These are phyloP conservation scores for Fusarium staphyleae DNA, from an alignment of 2,329 filamentous ascomycete species.

Conservation along the genomic window DNA sequence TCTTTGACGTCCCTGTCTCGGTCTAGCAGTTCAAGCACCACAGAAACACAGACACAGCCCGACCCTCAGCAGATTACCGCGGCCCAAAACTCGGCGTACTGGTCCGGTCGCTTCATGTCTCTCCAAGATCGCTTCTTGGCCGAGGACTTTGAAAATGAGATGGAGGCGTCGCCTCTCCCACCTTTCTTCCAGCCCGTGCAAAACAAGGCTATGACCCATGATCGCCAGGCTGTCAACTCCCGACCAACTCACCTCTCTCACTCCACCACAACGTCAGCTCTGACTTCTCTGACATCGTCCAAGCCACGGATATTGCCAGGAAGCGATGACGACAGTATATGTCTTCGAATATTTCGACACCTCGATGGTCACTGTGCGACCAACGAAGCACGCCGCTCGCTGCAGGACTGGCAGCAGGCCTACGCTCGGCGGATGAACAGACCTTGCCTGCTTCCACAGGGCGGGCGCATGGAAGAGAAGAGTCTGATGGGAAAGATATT, in stretches of 20 bases:
- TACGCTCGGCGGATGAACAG: conserved; percentile 54
- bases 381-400: conserved; percentile 54
- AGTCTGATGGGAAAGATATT: conserved; percentile 43
- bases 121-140: conserved; percentile 57
- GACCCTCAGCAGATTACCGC: conserved; percentile 47
- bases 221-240: conserved; percentile 23
- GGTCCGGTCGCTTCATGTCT: conserved; percentile 67
- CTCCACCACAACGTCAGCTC: conserved; percentile 45
- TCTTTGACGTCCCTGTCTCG: conserved; percentile 31
- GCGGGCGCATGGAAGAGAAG: conserved; percentile 44
- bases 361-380: conserved; percentile 58
- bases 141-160: conserved; percentile 38
- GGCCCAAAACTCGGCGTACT: conserved; percentile 61
- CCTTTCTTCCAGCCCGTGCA: neutral
- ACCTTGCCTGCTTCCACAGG: conserved; percentile 51
- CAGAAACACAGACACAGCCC: conserved; percentile 19
- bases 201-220: conserved; percentile 20
- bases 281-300: conserved; percentile 36
- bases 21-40: conserved; percentile 25
- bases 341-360: conserved; percentile 54
- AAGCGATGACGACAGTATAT: conserved; percentile 52
- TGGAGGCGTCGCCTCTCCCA: neutral
- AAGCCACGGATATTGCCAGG: conserved; percentile 11
- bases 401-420: conserved; percentile 57
- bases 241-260: conserved; percentile 42